Conservation (phyloP, 805 yeast genomes). For the Cyberlindnera americana region DNA sequence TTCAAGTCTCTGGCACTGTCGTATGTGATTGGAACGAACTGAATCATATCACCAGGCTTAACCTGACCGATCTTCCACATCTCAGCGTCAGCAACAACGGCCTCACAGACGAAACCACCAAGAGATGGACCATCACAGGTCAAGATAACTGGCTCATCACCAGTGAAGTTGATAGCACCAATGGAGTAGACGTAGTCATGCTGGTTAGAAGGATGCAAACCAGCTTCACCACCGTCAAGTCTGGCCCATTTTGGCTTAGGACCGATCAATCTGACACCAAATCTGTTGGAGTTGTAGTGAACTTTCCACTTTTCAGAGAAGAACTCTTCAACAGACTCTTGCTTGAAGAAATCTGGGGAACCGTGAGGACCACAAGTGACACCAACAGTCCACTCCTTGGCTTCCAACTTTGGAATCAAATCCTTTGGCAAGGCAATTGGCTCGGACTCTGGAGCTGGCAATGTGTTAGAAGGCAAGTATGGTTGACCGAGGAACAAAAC, state of each 20-base stretch:
- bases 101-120: conserved; percentile 97
- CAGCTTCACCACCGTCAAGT: conserved; percentile 95
- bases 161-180: conserved; percentile 97
- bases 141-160: conserved; percentile 96
- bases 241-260: conserved; percentile 98
- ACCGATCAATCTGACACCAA: conserved; percentile 91
- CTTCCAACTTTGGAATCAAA: conserved; percentile 30
- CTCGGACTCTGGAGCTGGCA: conserved; percentile 68
- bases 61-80: conserved; percentile 99
- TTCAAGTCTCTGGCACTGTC: conserved; percentile 66
- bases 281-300: conserved; percentile 94
- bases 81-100: conserved; percentile 92
- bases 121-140: conserved; percentile 97
- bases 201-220: conserved; percentile 97
- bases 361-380: conserved; percentile 98
- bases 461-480: conserved; percentile 56
- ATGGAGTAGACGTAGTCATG: conserved; percentile 95
- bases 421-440: conserved; percentile 57
- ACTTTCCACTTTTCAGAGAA: conserved; percentile 84
- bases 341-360: conserved; percentile 87
- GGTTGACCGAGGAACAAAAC: conserved; percentile 85
- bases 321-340: conserved; percentile 71
- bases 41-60: conserved; percentile 86
- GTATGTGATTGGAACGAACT: conserved; percentile 73
- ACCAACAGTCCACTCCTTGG: conserved; percentile 71